Percentiles rank a stretch among this genome's conserved stretches.
These are phyloP conservation scores for Microcera coccophila DNA, from an alignment of 2,329 filamentous ascomycete genomes.

Conservation along the genomic window DNA sequence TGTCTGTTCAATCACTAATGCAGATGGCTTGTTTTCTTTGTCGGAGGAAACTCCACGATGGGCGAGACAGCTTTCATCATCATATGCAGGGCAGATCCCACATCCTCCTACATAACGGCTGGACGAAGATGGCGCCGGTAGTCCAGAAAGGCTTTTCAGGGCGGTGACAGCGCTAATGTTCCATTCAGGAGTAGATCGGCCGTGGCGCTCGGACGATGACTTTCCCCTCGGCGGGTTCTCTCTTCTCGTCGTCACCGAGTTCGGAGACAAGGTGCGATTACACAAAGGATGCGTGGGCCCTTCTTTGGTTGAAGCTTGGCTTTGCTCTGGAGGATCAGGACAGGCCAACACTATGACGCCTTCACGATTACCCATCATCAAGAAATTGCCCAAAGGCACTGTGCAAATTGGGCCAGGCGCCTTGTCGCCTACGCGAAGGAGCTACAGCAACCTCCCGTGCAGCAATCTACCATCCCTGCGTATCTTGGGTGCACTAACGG, in stretches of 20 bases:
- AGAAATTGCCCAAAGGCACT: not conserved
- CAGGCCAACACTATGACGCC: not conserved
- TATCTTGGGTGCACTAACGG: not conserved
- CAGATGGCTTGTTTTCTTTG: not conserved
- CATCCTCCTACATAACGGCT: conserved; percentile 1
- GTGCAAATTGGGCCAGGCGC: not conserved
- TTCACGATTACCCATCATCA: not conserved
- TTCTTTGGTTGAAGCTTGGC: no score
- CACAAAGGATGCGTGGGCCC: no score
- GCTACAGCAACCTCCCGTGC: not conserved
- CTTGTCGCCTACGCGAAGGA: not conserved
- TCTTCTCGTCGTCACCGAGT: no score
- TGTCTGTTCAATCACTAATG: no score
- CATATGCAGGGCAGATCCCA: not conserved
- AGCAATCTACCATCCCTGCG: not conserved
- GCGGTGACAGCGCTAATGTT: conserved; percentile 1
- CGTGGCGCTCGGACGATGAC: conserved; percentile 6
- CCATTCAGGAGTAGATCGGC: conserved; percentile 5
- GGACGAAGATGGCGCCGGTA: conserved; percentile 4
- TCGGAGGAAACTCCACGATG: not conserved
- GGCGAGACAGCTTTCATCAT: not conserved
- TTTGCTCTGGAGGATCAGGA: not conserved
- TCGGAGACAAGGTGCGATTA: no score
- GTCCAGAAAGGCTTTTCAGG: not conserved
- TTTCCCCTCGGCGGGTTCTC: no score